Base-by-base conservation (phyloP, 2,329 filamentous ascomycete species). In the Talaromyces sp. region DNA sequence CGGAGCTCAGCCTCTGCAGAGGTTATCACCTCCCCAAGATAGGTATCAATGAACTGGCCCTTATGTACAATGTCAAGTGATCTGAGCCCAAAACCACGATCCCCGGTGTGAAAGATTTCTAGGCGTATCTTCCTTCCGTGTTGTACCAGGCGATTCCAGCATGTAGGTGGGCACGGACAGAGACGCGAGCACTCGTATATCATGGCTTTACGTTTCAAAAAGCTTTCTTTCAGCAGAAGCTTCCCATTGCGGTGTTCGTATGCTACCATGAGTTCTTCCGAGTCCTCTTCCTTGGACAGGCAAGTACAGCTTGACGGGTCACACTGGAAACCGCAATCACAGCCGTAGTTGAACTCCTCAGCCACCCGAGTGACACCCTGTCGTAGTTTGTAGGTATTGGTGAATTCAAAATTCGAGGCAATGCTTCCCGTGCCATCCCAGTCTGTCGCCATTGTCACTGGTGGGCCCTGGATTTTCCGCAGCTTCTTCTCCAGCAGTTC, bases 21-120 rank as follows among this genome's bases (percentile, higher is more conserved):
- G 0, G 76, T 79, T 6, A 82, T 74, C 0, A 82, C 75, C 63
- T 82, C 80, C 2, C 80, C 80, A 0, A 80, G 74, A 63, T 82
- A 82, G 9, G 71, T 70, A 60, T 82, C 80, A 59, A 82, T 80
- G 56, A 80, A 82, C 66, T 82, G 79, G 0, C 80, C 80, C 1
- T 73, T 70, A 35, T 73, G 68, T 52, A 82, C 79, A 2, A 66
- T 60, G 22, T 78, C 71, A 0, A 69, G 72, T 0, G 78, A 81
- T 3, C 80, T 77, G 8, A 82, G 73, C 6, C 80, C 79, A 43
- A 81, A 81, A 2, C 80, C 80, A 59, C 80, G 76, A 33, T 69
- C 67, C 0, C 71, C 70, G 0, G 80, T 81, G 50, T 79, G 66
- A 54, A 82, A 82, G 7, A 82, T 79, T 52, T 82, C 75, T 0